phyloP scores from a whole-genome alignment of 2,329 filamentous ascomycete species.

The Neofusicoccum sp. region DNA sequence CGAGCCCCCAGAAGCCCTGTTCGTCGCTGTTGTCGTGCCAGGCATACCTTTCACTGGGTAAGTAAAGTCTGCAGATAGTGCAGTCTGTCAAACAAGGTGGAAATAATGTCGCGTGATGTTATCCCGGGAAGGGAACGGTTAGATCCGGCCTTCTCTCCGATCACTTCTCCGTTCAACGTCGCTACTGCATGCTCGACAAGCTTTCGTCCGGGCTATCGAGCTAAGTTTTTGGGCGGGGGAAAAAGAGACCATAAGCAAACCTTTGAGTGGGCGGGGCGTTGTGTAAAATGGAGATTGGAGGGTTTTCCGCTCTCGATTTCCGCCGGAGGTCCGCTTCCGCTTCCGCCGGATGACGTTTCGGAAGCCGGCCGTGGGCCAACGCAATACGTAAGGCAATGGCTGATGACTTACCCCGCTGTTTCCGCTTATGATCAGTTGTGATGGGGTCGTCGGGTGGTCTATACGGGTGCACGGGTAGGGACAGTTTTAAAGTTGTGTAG shows the following conservation, averaged over 20 bases:
- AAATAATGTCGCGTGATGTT: not conserved
- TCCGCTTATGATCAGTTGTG: no score
- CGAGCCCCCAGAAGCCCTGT: not conserved
- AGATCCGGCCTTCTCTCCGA: no score
- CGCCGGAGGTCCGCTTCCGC: conserved; percentile 16
- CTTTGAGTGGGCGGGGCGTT: no score
- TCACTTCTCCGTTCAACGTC: no score
- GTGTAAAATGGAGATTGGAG: not conserved
- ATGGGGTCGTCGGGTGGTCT: no score
- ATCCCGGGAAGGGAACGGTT: no score
- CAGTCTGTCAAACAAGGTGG: no score
- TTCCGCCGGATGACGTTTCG: conserved; percentile 17
- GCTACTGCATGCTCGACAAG: not conserved
- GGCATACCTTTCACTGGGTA: not conserved
- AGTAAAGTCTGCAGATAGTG: not conserved
- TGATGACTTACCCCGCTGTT: no score
- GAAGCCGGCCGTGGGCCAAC: no score
- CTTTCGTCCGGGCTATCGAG: not conserved
- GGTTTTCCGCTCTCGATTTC: not conserved
- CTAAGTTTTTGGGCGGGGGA: not conserved
- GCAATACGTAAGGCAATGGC: no score
- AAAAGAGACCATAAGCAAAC: not conserved
- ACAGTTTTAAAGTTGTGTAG: no score
- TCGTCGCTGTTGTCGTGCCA: not conserved
- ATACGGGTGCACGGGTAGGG: no score